phyloP scores from a whole-genome alignment of 2,329 filamentous ascomycete species.

The Fusarium tanahbumbuense region DNA sequence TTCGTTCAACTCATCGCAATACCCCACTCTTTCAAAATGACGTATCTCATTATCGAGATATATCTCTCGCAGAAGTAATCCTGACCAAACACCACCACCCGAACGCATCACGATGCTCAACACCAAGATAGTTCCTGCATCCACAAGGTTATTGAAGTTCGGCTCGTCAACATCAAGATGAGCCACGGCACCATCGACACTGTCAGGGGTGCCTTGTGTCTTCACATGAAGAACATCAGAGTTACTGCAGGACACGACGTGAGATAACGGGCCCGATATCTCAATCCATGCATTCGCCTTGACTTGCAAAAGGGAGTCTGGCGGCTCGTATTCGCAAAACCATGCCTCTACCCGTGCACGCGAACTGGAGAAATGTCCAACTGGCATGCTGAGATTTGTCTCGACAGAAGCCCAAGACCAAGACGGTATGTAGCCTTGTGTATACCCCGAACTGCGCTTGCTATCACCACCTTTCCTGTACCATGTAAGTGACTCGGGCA shows the following conservation, averaged over 20 bases:
- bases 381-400: background rate
- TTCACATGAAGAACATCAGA: background rate
- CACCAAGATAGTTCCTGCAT: background rate
- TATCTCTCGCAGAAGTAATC: background rate
- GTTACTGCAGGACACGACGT: background rate
- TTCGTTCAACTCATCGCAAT: background rate
- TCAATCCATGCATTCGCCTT: background rate
- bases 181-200: background rate
- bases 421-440: background rate
- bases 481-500: background rate
- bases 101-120: background rate
- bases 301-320: background rate
- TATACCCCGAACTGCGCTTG: background rate
- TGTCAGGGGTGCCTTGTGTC: background rate
- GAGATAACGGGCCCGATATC: background rate
- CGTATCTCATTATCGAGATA: background rate
- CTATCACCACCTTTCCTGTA: background rate
- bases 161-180: background rate
- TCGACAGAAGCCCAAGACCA: background rate
- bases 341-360: background rate
- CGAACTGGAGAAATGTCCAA: accelerated
- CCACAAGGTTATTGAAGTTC: background rate
- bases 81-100: background rate
- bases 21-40: background rate
- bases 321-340: background rate